These are phyloP conservation scores for Plenodomus tracheiphilus DNA, from an alignment of 2,329 filamentous ascomycete species.

Conservation along the genomic window DNA sequence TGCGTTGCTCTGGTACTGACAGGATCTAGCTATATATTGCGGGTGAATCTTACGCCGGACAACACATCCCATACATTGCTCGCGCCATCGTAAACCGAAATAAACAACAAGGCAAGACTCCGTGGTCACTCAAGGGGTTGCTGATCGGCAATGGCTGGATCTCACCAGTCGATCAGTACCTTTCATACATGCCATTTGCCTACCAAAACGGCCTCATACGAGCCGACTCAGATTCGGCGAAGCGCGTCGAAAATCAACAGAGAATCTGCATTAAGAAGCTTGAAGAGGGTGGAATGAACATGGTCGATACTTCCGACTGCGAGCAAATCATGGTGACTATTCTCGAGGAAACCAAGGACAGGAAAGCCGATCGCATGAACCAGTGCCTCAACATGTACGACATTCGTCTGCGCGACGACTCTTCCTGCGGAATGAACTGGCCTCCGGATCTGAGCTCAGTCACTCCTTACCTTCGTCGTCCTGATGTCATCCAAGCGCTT, in stretches of 20 bases:
- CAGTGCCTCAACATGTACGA: slow-evolving; percentile 97
- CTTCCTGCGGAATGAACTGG: slow-evolving; percentile 97
- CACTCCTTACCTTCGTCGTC: slow-evolving; percentile 79
- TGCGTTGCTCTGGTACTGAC: slow-evolving; percentile 15
- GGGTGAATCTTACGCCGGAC: slow-evolving; percentile 94
- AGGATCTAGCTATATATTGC: slow-evolving; percentile 78
- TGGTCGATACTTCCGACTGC: slow-evolving; percentile 71
- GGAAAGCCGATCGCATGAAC: slow-evolving; percentile 54
- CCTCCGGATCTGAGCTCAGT: slow-evolving; percentile 80
- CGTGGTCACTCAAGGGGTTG: slow-evolving; percentile 82
- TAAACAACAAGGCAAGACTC: slow-evolving; percentile 54
- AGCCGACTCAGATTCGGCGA: slow-evolving; percentile 65
- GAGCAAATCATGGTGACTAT: slow-evolving; percentile 77
- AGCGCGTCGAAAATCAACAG: slow-evolving; percentile 69
- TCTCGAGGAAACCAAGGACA: slow-evolving; percentile 65
- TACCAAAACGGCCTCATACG: slow-evolving; percentile 75
- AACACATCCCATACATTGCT: slow-evolving; percentile 97
- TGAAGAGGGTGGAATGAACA: slow-evolving; percentile 60
- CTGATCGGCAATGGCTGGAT: slow-evolving; percentile 99
- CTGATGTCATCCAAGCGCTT: slow-evolving; percentile 78
- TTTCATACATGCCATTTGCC: slow-evolving; percentile 79
- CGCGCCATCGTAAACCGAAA: slow-evolving; percentile 88
- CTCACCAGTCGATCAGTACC: slow-evolving; percentile 85
- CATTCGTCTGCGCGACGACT: slow-evolving; percentile 77
- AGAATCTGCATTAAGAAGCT: slow-evolving; percentile 67